phyloP scores from a whole-genome alignment of 192 early-diverging fungal genomes.

The Coemansia sp. region DNA sequence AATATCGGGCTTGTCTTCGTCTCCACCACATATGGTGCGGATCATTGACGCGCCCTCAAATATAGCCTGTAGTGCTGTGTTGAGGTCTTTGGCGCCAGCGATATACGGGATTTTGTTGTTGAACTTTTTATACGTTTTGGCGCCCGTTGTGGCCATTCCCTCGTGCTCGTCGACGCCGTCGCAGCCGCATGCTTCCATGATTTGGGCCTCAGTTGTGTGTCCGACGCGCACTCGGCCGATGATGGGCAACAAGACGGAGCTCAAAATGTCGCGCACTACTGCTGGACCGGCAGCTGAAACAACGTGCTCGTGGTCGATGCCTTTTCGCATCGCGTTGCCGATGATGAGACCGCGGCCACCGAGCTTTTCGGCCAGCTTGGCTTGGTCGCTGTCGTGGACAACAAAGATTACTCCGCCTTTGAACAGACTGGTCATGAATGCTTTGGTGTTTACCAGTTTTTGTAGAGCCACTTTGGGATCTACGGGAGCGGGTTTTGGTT shows the following conservation, averaged over 20 bases:
- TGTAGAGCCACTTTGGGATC: neutral
- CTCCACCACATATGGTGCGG: neutral
- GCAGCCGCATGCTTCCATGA: neutral
- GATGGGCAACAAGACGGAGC: neutral
- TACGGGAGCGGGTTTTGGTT: too few relatives aligned
- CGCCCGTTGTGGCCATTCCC: neutral
- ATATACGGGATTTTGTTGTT: neutral
- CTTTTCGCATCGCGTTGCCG: neutral
- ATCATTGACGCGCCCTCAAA: neutral
- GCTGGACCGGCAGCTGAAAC: neutral
- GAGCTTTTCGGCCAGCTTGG: neutral
- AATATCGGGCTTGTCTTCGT: constrained; percentile 1
- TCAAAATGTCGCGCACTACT: neutral
- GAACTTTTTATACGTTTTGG: neutral
- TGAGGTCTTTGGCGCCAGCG: neutral
- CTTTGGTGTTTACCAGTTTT: neutral
- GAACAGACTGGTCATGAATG: constrained; percentile 3
- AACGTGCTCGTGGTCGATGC: neutral
- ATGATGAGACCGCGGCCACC: constrained; percentile 3
- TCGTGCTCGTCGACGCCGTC: constrained; percentile 2
- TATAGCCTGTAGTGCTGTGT: neutral
- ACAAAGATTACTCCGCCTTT: constrained; percentile 1
- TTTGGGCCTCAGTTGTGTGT: neutral
- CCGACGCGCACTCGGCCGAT: neutral
- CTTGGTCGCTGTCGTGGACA: constrained; percentile 3